Base-by-base conservation (phyloP, 1,139 yeast genomes). In the Suhomyces ambrosiae region DNA sequence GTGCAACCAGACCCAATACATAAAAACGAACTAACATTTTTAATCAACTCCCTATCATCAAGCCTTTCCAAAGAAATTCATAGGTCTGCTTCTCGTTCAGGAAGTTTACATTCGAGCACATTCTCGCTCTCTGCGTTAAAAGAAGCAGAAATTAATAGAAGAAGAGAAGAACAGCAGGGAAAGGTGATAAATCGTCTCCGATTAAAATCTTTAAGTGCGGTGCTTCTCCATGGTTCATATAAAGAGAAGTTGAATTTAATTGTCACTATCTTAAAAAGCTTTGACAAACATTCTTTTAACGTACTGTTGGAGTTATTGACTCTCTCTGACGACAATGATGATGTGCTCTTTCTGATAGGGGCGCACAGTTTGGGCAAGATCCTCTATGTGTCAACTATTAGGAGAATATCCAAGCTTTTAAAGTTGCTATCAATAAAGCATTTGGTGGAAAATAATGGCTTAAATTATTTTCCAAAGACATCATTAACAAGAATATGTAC, bases 201-300 rank as follows among this genome's bases (percentile, higher is more conserved):
- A 22, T 46, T 48, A 29, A 45, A 47, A 17, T 55, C 57, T 1
- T 37, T 65, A 14, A 54, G 68, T 24, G 51, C 65, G 1, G 51
- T 65, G 1, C 37, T 67, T 2, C 32, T 47, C 8, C 42, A 57
- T 35, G 73, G 73, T 0, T 48, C 68, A 1, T 67, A 68, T 39
- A 64, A 63, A 33, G 70, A 65, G 37, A 65, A 61, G 40, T 50
- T 60, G 13, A 48, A 43, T 14, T 42, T 58, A 28, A 49, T 62
- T n/a, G 48, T 60, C 6, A 42, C 53, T 10, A 53, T 62, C 34
- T 48, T 58, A 30, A 54, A 56, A 35, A 21, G 30, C 11, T 38
- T 47, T 32, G 31, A 35, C 13, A 28, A 30, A 23, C 11, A 26
- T 5, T 15, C 26, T 11, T 21, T 30, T 8, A 9, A 32, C 27